phyloP scores from a whole-genome alignment of 2,329 filamentous ascomycete genomes.

The Ophiostoma ulmi region DNA sequence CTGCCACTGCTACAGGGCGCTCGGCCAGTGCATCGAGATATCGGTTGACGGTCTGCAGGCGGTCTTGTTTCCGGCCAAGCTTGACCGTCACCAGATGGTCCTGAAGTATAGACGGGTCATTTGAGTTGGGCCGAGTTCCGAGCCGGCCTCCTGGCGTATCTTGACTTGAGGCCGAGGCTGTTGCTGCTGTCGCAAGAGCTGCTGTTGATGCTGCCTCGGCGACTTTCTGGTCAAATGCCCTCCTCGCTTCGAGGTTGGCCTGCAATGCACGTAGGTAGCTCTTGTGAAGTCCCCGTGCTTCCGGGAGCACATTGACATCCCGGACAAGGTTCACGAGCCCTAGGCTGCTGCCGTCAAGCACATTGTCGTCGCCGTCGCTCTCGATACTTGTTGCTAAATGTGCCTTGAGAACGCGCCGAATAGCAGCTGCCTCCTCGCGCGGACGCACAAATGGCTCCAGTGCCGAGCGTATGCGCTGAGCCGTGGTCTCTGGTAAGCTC shows the following conservation, averaged over 20 bases:
- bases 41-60: conserved; percentile 46
- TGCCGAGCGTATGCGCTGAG: conserved; percentile 27
- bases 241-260: conserved; percentile 48
- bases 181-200: conserved; percentile 19
- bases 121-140: background rate
- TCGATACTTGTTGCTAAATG: conserved; percentile 48
- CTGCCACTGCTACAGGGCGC: conserved; percentile 46
- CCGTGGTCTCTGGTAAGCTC: conserved; percentile 23
- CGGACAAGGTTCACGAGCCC: conserved; percentile 44
- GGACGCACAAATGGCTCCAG: conserved; percentile 52
- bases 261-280: conserved; percentile 53
- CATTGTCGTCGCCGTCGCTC: conserved; percentile 29
- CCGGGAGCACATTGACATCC: conserved; percentile 34
- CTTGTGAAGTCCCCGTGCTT: conserved; percentile 45
- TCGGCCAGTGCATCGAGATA: conserved; percentile 48
- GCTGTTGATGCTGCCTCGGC: conserved; percentile 23
- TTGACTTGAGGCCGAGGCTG: background rate
- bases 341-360: conserved; percentile 31
- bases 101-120: conserved; percentile 35
- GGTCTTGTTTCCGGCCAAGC: conserved; percentile 48
- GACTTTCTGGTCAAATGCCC: conserved; percentile 35
- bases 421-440: conserved; percentile 52
- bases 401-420: conserved; percentile 51
- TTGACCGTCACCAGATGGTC: conserved; percentile 49
- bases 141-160: background rate